Base-by-base conservation (phyloP, 176 grass and related monocot genomes). In the Avena insularis region DNA sequence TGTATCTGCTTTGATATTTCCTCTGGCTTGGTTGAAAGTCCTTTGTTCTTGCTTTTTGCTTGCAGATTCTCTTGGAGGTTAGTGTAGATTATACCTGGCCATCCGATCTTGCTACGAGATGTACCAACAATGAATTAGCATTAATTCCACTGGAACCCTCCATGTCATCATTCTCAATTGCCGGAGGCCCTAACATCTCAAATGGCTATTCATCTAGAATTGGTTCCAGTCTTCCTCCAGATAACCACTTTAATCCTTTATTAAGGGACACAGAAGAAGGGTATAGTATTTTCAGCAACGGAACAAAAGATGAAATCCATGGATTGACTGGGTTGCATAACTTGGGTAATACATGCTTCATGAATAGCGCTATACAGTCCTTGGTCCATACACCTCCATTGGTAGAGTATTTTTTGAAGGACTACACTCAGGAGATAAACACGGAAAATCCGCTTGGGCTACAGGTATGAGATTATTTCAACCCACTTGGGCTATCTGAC, bases 281-380 rank as follows among this genome's bases (percentile, higher is more conserved):
- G 59, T 84, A 86, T 85, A 90, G 45, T 90, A 82, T 53, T 85
- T 84, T 89, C 58, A 86, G 78, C 85, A 92, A 91, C 83, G 97
- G 94, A 62, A 68, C 61, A 36, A 96, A 94, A 71, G 85, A 88
- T 61, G 94, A 91, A 59, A 88, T 75, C 38, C 92, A 88, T 50
- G 97, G 97, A 81, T 84, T 99, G 67, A 93, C 90, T 83, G 97
- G 97, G 40, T 88, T 99, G 74, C 87, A 94, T 91, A 99, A 99
- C 80, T 86, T 99, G 87, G 97, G 97, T 19, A 99, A 99, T 90
- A 99, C 97, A 78, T 99, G 97, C 85, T 99, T 99, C 86, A 96
- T 99, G 97, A 99, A 92, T 71, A 99, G 97, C 79, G 97, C 97
- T 31, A 83, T 99, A 67, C 97, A 99, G 80, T 91, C 94, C 65